Conservation (phyloP, 2,329 filamentous ascomycete genomes). For the Trichophyton benhamiae region DNA sequence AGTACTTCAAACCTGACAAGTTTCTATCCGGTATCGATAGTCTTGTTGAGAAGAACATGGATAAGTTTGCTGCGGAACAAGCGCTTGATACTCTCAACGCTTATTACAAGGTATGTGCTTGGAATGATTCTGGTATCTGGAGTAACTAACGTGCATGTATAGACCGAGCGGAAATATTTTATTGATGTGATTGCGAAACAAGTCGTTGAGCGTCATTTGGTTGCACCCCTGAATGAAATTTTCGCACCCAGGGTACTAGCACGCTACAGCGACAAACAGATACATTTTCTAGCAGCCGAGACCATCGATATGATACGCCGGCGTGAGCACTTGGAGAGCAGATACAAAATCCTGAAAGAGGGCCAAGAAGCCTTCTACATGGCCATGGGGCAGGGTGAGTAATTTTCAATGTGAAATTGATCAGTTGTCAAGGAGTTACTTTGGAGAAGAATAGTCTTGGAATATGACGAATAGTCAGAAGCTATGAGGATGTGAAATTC, state of each 20-base stretch:
- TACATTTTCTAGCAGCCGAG: conserved; percentile 6
- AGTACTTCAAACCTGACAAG: background rate
- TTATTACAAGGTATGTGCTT: conserved; percentile 25
- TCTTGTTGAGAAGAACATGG: conserved; percentile 21
- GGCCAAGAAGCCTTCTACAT: conserved; percentile 6
- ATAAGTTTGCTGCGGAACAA: conserved; percentile 26
- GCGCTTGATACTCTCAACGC: conserved; percentile 33
- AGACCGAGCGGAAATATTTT: conserved; percentile 6
- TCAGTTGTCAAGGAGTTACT: background rate
- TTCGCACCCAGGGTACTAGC: conserved; percentile 6
- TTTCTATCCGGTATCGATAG: background rate
- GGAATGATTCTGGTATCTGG: background rate
- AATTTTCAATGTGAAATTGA: background rate
- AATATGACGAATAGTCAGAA: background rate
- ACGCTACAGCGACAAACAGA: conserved; percentile 6
- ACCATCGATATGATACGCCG: background rate
- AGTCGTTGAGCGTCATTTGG: conserved; percentile 7
- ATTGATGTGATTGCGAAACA: conserved; percentile 8
- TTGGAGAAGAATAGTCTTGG: background rate
- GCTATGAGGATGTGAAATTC: background rate
- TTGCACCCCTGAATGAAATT: conserved; percentile 3
- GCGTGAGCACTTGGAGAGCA: conserved; percentile 7
- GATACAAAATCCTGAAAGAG: conserved; percentile 1
- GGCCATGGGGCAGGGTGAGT: conserved; percentile 4
- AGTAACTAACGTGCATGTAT: background rate